These are phyloP conservation scores for Fusarium nematophilum DNA, from an alignment of 2,329 filamentous ascomycete species.

Conservation along the genomic window DNA sequence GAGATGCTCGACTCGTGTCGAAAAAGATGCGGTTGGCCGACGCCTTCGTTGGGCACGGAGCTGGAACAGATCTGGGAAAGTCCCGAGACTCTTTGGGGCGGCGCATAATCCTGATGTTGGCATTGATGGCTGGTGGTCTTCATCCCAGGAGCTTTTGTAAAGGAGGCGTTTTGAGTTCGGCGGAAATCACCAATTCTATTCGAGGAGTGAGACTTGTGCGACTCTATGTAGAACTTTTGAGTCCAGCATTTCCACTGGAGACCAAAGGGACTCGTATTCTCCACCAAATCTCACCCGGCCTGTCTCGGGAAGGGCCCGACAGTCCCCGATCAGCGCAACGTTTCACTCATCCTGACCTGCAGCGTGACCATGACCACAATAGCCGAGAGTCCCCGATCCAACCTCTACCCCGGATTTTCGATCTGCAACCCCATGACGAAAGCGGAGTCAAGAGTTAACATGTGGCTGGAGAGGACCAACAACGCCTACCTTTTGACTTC, in stretches of 20 bases:
- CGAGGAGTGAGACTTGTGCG: too few species aligned
- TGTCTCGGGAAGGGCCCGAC: slow-evolving; percentile 18
- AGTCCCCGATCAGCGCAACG: slow-evolving; percentile 18
- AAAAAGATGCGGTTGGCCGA: slow-evolving; percentile 39
- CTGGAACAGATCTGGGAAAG: slow-evolving; percentile 35
- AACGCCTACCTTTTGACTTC: too few species aligned
- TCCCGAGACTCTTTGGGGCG: slow-evolving; percentile 13
- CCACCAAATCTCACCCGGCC: too few species aligned
- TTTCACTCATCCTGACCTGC: too few species aligned
- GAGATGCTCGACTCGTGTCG: slow-evolving; percentile 38
- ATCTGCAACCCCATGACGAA: slow-evolving; percentile 1
- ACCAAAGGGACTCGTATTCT: too few species aligned
- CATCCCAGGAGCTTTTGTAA: too few species aligned
- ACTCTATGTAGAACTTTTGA: too few species aligned
- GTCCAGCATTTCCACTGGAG: too few species aligned
- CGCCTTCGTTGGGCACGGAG: slow-evolving; percentile 32
- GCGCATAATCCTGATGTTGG: background rate
- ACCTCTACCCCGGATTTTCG: slow-evolving; percentile 9
- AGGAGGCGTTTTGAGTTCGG: too few species aligned
- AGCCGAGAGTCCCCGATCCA: background rate
- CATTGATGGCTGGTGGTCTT: background rate
- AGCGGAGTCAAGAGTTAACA: background rate
- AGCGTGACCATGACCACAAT: background rate
- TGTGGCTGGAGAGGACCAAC: background rate
- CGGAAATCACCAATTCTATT: too few species aligned